Evolutionary conservation across 2,329 filamentous ascomycete species (phyloP).

Genomic region (Arthrobotrys musiformis): DNA sequence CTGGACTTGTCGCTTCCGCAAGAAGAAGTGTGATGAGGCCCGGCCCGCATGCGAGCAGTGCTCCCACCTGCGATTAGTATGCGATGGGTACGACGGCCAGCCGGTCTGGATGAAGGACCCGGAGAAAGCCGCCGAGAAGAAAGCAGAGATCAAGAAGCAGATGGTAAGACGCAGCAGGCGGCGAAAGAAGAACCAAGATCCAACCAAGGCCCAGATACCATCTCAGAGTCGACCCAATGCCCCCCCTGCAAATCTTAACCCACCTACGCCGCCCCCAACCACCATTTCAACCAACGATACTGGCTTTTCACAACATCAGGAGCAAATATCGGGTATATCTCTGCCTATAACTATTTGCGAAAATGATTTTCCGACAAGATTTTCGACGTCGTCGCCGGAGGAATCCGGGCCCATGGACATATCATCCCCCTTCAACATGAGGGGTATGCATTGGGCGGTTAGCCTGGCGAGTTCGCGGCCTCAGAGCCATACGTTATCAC

Average conservation of each 20-base stretch:
- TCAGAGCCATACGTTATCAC: constrained; percentile 31
- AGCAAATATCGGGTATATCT: constrained; percentile 26
- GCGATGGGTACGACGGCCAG: constrained; percentile 61
- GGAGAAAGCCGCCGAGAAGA: constrained; percentile 56
- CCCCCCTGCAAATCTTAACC: constrained; percentile 62
- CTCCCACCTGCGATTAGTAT: constrained; percentile 59
- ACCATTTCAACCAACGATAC: constrained; percentile 44
- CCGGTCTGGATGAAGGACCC: constrained; percentile 61
- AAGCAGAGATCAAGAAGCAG: constrained; percentile 57
- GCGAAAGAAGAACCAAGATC: constrained; percentile 54
- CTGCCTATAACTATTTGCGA: constrained; percentile 20
- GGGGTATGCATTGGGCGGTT: constrained; percentile 43
- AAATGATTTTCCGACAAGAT: constrained; percentile 34
- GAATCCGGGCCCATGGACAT: constrained; percentile 35
- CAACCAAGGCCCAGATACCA: constrained; percentile 18
- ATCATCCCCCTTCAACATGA: constrained; percentile 43
- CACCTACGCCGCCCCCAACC: constrained; percentile 62
- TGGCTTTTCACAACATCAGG: background rate
- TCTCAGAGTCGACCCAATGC: constrained; percentile 62
- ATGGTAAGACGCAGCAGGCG: constrained; percentile 57
- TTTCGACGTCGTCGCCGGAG: constrained; percentile 52
- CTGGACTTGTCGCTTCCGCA: constrained; percentile 63
- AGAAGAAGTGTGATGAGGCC: constrained; percentile 63
- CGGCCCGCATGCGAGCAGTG: constrained; percentile 62
- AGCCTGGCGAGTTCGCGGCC: constrained; percentile 14